Conservation (phyloP, 2,329 filamentous ascomycete genomes). For the Ceratocystiopsis brevicomis region DNA sequence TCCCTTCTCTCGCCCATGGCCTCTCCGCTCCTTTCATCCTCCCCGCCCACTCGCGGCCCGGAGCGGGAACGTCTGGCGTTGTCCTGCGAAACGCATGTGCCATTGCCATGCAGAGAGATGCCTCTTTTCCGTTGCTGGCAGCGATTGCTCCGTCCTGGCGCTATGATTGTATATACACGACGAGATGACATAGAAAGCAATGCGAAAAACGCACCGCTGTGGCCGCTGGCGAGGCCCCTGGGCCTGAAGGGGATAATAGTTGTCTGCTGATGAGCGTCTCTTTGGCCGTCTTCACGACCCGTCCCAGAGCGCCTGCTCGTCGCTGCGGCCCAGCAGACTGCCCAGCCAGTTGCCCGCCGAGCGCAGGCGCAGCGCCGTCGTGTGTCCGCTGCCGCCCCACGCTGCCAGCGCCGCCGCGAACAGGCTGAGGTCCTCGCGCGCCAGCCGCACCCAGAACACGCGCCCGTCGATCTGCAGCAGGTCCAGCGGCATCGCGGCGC, state of each 20-base stretch:
- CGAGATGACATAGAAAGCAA: too few species aligned
- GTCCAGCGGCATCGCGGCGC: slow-evolving; percentile 48
- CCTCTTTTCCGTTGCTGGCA: too few species aligned
- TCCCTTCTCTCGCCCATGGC: too few species aligned
- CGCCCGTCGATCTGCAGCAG: slow-evolving; percentile 40
- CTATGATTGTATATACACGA: too few species aligned
- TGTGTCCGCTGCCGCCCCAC: slow-evolving; percentile 32
- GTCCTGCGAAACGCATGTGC: too few species aligned
- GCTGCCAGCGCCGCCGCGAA: slow-evolving; percentile 48
- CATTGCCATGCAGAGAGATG: too few species aligned
- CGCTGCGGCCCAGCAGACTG: slow-evolving; percentile 31
- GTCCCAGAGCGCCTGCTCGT: slow-evolving; percentile 28
- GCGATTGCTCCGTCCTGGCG: too few species aligned
- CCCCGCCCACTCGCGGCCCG: too few species aligned
- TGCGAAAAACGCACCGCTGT: too few species aligned
- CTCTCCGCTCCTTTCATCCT: too few species aligned
- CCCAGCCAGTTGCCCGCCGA: slow-evolving; percentile 47
- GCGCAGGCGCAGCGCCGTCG: slow-evolving; percentile 33
- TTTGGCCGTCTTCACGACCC: neutral
- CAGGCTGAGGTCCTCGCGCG: slow-evolving; percentile 36
- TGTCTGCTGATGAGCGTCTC: neutral
- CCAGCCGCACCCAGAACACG: slow-evolving; percentile 46
- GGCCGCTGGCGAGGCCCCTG: too few species aligned
- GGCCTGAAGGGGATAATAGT: neutral
- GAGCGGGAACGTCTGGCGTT: too few species aligned